Conservation (phyloP, 108 stramenopile genomes). For the Cylindrotheca closterium region DNA sequence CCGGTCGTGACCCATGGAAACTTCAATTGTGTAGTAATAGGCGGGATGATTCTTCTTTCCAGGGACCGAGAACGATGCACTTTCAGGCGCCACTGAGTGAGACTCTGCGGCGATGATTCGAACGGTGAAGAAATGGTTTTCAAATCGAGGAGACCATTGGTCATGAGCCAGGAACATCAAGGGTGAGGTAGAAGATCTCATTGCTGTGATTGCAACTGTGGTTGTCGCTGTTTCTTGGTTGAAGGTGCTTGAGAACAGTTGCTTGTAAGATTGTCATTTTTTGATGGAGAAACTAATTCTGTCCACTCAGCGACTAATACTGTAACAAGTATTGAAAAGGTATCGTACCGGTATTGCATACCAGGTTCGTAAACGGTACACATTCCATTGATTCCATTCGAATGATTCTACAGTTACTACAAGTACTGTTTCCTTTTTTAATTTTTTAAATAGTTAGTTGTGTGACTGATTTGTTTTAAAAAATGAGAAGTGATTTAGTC, state of each 20-base stretch:
- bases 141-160: conserved; percentile 49
- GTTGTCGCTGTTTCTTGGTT: too few species aligned
- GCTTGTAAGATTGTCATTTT: not conserved
- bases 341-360: too few species aligned
- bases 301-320: not conserved
- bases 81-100: not conserved
- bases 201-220: too few species aligned
- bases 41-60: conserved; percentile 39
- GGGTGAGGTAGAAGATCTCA: not conserved
- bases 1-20: conserved; percentile 31
- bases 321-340: too few species aligned
- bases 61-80: not conserved
- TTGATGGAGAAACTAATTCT: not conserved
- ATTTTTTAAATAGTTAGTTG: too few species aligned
- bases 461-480: too few species aligned
- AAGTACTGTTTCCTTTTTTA: too few species aligned
- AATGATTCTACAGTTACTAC: too few species aligned
- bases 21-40: conserved; percentile 46
- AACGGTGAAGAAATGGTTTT: conserved; percentile 34
- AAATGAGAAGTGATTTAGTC: too few species aligned
- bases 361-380: too few species aligned
- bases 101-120: conserved; percentile 17
- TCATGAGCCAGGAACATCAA: conserved; percentile 33
- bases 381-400: too few species aligned
- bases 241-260: not conserved